Base-by-base conservation (phyloP, 2,329 filamentous ascomycete genomes). In the Aspergillus pseudotamarii region DNA sequence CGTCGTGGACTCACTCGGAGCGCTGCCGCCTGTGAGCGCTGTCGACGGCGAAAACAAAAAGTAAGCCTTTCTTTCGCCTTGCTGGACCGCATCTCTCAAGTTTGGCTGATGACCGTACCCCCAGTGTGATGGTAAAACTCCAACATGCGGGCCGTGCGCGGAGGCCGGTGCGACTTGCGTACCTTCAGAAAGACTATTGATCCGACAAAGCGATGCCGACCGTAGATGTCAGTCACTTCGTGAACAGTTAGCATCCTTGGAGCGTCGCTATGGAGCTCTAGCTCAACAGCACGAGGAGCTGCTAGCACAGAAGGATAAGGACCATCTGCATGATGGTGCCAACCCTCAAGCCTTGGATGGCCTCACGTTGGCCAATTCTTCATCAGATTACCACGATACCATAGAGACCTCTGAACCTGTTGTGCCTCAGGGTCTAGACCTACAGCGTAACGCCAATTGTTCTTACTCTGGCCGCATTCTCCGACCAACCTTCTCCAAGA, bases 21-120 rank as follows among this genome's bases (percentile, higher is more conserved):
- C 62, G 76, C 72, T 6, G 56, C 48, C 21, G 60, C 61, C 4
- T 75, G 21, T 60, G 60, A 30, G 61, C 51, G 53, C 75, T 71
- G 30, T 69, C 58, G 14, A 73, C 38, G 10, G 61, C 69, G 30
- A 45, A 61, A 32, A 28, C 54, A 59, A 64, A 63, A 63, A 34
- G 61, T 60, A 26, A 43, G 53, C 21, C 16, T 36, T 30, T 14
- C 11, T 28, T n/a, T 9, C 30, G 16, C 48, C 10, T 21, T 16
- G 34, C 19, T 21, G n/a, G 12, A 45, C 41, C 10, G 11, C 10
- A 21, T 45, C n/a, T 4, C 41, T 5, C 8, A 12, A 38, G 12
- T 12, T n/a, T 23, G 19, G 19, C 8, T 14, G 21, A 19, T 59
- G 46, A 62, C 28, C 36, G 6, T 21, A 16, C 12, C 26, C 30